Conservation (phyloP, 2,329 filamentous ascomycete genomes). For the Elsinoe fawcettii region DNA sequence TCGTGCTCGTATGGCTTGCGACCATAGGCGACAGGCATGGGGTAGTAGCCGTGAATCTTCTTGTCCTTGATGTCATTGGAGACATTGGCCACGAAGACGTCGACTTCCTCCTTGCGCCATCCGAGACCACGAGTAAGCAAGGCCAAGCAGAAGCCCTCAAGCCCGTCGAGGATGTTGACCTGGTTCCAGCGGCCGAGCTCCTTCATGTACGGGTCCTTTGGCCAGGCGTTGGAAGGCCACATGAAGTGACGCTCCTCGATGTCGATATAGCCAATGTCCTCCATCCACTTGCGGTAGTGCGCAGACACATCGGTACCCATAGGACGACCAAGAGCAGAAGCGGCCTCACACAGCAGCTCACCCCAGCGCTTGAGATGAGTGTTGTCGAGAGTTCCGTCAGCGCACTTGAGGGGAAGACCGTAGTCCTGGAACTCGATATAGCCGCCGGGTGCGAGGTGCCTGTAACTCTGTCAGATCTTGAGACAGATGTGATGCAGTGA, state of each 20-base stretch:
- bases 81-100: slow-evolving; percentile 34
- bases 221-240: slow-evolving; percentile 40
- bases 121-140: slow-evolving; percentile 35
- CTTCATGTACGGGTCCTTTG: slow-evolving; percentile 43
- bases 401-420: slow-evolving; percentile 33
- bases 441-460: slow-evolving; percentile 43
- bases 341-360: slow-evolving; percentile 31
- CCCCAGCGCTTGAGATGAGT: slow-evolving; percentile 31
- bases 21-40: slow-evolving; percentile 32
- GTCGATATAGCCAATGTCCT: slow-evolving; percentile 37
- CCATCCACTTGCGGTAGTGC: slow-evolving; percentile 34
- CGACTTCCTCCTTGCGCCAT: slow-evolving; percentile 38
- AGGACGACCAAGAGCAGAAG: slow-evolving; percentile 35
- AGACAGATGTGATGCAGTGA: not conserved
- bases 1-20: slow-evolving; percentile 26
- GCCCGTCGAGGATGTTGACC: slow-evolving; percentile 35
- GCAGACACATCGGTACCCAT: slow-evolving; percentile 33
- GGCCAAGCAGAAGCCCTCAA: slow-evolving; percentile 38
- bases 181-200: slow-evolving; percentile 42
- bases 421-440: slow-evolving; percentile 47
- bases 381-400: slow-evolving; percentile 30
- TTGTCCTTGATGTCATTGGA: slow-evolving; percentile 28
- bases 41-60: slow-evolving; percentile 33
- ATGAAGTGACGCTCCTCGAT: slow-evolving; percentile 34
- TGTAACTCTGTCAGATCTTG: slow-evolving; percentile 19